These are phyloP conservation scores for Thielaviopsis euricoi DNA, from an alignment of 2,329 filamentous ascomycete species.

Conservation along the genomic window DNA sequence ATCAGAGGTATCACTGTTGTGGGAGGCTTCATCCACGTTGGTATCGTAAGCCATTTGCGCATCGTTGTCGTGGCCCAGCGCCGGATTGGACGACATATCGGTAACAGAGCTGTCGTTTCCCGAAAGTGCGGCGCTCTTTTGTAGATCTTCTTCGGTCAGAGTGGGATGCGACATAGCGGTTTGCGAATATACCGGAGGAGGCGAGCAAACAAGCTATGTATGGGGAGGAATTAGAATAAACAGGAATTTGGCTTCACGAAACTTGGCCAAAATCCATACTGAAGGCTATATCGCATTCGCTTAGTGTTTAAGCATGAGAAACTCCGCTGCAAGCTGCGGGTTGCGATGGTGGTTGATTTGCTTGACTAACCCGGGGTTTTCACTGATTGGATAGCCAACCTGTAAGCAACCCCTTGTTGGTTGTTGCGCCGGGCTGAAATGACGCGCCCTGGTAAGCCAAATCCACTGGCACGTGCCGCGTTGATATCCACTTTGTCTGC, in stretches of 20 bases:
- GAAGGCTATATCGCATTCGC: background rate
- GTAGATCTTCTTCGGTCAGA: conserved; percentile 38
- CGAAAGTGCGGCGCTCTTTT: conserved; percentile 36
- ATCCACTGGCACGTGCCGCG: conserved; percentile 8
- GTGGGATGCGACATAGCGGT: conserved; percentile 7
- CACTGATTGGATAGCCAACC: background rate
- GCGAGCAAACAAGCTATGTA: background rate
- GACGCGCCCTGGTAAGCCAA: background rate
- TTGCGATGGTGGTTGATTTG: background rate
- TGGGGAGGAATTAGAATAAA: background rate
- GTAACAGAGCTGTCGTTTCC: conserved; percentile 23
- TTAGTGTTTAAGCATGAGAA: background rate
- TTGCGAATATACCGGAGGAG: background rate
- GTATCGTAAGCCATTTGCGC: conserved; percentile 13
- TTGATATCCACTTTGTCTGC: conserved; percentile 4
- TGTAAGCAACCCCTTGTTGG: background rate
- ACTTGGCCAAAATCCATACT: background rate
- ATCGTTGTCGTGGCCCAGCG: conserved; percentile 15
- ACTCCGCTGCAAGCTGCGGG: background rate
- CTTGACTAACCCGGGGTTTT: background rate
- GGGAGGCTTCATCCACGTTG: conserved; percentile 16
- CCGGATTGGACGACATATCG: conserved; percentile 10
- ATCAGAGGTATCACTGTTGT: conserved; percentile 30
- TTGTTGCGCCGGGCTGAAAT: background rate
- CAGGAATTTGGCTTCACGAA: background rate